Base-by-base conservation (phyloP, 495 filamentous ascomycete species). In the Penicillium pulvis region DNA sequence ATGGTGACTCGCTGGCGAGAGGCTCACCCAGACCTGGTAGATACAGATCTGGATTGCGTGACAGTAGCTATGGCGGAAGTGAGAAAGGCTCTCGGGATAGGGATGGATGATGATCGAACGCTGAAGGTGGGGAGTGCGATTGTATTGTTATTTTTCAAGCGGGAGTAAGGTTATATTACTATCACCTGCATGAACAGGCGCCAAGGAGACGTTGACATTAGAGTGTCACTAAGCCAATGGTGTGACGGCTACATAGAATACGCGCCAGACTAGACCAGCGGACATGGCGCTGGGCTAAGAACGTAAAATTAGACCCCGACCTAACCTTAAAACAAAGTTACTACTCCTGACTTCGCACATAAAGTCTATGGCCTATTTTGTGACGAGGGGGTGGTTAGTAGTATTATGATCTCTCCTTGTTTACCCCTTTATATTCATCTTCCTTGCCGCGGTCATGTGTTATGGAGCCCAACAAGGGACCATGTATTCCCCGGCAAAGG, bases 1-100 rank as follows among this genome's bases (percentile, higher is more conserved):
- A 65, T 73, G 47, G 70, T 80, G 12, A 74, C 70, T 0, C 56
- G 79, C 28, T 83, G 80, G 81, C 64, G 77, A 36, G 61, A 79
- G 39, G 78, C 77, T 0, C 60, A 83, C 71, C 71, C 65, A 12
- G 55, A 71, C 8, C 49, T 70, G 31, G 65, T 36, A 4, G 33
- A 17, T 6, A 52, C 49, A 23, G 49, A 52, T 2, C 9, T 7
- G 19, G 49, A 69, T 45, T 63, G 64, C n/a, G 63, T 68, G 3
- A 50, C 35, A 9, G 44, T 57, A 50, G 51, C 49, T 17, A 60
- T 60, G n/a, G 51, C 36, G 31, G 53, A 61, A 30, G 36, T 70
- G 0, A 42, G 56, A 23, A 36, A 45, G 47, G 55, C 61, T 30
- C 28, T 58, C 9, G 69, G 56, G 17, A 46, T 55, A 41, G 7